A percentile compares a stretch with the other conserved stretches of the same genome.
These are phyloP conservation scores for Aphanomyces stellatus DNA, from an alignment of 352 stramenopile genomes.

Conservation along the genomic window DNA sequence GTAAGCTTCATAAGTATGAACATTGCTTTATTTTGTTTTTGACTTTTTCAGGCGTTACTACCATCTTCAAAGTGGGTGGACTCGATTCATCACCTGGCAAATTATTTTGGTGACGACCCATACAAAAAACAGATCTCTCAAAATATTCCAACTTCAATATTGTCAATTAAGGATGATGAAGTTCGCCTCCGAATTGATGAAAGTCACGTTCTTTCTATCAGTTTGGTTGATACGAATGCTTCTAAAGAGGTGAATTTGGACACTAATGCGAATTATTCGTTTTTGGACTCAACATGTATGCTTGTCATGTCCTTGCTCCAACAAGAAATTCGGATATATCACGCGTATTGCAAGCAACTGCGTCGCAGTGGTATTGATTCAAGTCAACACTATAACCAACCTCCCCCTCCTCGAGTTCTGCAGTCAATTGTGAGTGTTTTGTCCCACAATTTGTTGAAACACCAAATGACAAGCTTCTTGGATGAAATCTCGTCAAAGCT, in stretches of 20 bases:
- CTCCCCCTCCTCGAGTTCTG: conserved; percentile 36
- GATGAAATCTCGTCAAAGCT: conserved; percentile 58
- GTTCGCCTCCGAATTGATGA: conserved; percentile 70
- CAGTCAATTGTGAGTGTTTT: conserved; percentile 37
- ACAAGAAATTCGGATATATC: conserved; percentile 69
- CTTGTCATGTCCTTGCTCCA: conserved; percentile 65
- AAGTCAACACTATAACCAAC: not conserved
- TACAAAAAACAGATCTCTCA: too few relatives aligned
- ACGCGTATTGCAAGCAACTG: conserved; percentile 32
- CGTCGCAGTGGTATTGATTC: not conserved
- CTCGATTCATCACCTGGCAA: conserved; percentile 5
- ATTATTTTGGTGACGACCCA: not conserved
- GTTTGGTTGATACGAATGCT: conserved; percentile 49
- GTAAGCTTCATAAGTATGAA: too few relatives aligned
- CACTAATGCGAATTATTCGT: too few relatives aligned
- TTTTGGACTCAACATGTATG: conserved; percentile 53
- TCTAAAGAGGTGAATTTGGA: too few relatives aligned
- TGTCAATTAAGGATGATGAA: conserved; percentile 43
- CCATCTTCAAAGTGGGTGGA: conserved; percentile 16
- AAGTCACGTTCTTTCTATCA: conserved; percentile 57
- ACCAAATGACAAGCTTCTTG: conserved; percentile 60
- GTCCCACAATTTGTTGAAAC: conserved; percentile 69
- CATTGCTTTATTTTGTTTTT: too few relatives aligned
- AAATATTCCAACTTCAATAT: conserved; percentile 2
- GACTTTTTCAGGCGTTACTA: conserved; percentile 11